phyloP scores from a whole-genome alignment of 106 monocot species.

The Hemerocallis citrina region DNA sequence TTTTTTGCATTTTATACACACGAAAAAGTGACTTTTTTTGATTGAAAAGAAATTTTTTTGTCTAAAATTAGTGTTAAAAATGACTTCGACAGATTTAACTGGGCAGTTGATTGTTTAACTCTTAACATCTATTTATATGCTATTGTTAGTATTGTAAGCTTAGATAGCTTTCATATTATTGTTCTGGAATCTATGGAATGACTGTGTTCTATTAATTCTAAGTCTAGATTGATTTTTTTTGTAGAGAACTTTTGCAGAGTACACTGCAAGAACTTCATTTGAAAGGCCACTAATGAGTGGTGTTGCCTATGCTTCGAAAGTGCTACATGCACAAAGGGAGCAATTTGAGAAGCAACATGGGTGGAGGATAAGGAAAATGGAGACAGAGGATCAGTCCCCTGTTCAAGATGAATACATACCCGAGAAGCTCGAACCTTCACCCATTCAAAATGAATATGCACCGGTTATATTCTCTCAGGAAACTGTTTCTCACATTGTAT shows the following conservation, averaged over 20 bases:
- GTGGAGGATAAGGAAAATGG: conserved; percentile 86
- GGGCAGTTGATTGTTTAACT: too few species aligned
- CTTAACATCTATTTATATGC: too few species aligned
- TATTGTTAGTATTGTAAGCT: too few species aligned
- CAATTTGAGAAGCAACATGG: conserved; percentile 65
- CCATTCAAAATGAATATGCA: conserved; percentile 74
- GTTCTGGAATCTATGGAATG: too few species aligned
- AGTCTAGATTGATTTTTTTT: conserved; percentile 6
- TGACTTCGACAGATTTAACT: too few species aligned
- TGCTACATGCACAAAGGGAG: conserved; percentile 56
- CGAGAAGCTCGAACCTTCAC: conserved; percentile 67
- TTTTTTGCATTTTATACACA: too few species aligned
- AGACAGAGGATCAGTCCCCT: conserved; percentile 61
- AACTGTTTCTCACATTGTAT: conserved; percentile 70
- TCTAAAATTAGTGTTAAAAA: too few species aligned
- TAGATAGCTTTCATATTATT: too few species aligned
- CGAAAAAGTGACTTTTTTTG: too few species aligned
- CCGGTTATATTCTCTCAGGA: conserved; percentile 93
- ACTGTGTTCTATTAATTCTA: conserved; percentile 3
- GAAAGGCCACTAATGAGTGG: conserved; percentile 80
- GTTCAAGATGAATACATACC: conserved; percentile 65
- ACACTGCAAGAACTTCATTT: conserved; percentile 82
- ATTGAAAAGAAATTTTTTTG: too few species aligned
- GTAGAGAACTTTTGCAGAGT: conserved; percentile 81
- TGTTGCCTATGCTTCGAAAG: conserved; percentile 80